phyloP scores from a whole-genome alignment of 2,329 filamentous ascomycete species.

The Paramyrothecium sp. region DNA sequence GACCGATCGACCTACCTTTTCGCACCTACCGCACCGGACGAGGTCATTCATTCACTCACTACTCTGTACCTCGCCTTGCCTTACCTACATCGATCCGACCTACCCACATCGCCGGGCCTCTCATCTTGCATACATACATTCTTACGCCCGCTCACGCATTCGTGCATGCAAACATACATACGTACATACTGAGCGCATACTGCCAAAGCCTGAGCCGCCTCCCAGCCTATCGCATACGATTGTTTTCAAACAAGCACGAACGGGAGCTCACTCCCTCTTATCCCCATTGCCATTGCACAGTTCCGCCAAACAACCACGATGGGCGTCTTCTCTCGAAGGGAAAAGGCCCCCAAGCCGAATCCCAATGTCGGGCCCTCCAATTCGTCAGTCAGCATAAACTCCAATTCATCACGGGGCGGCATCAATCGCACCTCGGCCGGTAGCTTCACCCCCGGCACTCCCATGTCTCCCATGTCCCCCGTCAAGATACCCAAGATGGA shows the following conservation, averaged over 20 bases:
- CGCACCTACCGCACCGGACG: too few relatives aligned
- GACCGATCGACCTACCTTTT: too few relatives aligned
- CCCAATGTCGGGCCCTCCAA: constrained; percentile 41
- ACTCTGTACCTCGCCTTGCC: background rate
- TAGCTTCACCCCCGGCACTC: constrained; percentile 45
- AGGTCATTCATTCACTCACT: background rate
- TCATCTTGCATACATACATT: background rate
- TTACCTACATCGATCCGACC: background rate
- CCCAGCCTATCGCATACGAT: background rate
- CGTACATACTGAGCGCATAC: too few relatives aligned
- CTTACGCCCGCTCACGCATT: too few relatives aligned
- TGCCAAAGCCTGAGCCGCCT: too few relatives aligned
- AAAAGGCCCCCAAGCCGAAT: constrained; percentile 45
- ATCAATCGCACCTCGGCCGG: constrained; percentile 51
- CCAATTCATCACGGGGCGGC: constrained; percentile 43
- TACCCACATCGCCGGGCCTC: background rate
- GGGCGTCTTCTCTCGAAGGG: constrained; percentile 57
- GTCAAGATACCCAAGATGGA: constrained; percentile 69
- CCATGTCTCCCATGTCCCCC: constrained; percentile 51
- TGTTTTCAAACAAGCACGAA: background rate
- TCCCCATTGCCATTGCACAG: background rate
- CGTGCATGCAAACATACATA: too few relatives aligned
- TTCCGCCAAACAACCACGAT: constrained; percentile 30
- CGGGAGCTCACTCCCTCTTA: background rate
- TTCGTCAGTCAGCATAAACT: constrained; percentile 51